Percentiles rank a stretch among this genome's conserved stretches.
Conservation (phyloP, 129 eudicot genomes). For the Pittosporum tobira region DNA sequence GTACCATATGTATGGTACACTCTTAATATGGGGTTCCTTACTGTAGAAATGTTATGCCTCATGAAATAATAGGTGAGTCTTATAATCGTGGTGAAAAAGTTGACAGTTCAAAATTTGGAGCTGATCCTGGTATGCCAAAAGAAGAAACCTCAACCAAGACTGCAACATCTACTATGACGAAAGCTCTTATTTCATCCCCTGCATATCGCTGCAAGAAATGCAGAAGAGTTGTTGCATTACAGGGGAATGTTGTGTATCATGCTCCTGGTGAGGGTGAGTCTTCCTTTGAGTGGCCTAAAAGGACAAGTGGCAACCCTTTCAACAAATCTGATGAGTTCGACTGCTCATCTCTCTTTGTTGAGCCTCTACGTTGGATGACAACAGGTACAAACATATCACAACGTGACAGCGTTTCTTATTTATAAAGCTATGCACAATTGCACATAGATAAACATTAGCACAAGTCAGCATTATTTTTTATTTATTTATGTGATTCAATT, state of each 20-base stretch:
- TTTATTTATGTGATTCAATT: background rate
- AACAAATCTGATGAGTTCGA: constrained; percentile 49
- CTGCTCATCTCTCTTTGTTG: constrained; percentile 91
- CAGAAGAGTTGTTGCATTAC: constrained; percentile 82
- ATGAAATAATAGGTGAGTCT: constrained; percentile 55
- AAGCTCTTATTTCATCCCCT: constrained; percentile 24
- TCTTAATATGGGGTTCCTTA: background rate
- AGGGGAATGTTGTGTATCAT: constrained; percentile 69
- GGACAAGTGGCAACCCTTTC: constrained; percentile 49
- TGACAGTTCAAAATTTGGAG: constrained; percentile 75
- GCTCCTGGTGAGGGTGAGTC: constrained; percentile 87
- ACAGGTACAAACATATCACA: constrained; percentile 38
- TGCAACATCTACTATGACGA: constrained; percentile 26
- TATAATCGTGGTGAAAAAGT: constrained; percentile 85
- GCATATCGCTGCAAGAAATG: constrained; percentile 91
- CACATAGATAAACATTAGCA: background rate
- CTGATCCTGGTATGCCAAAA: constrained; percentile 70
- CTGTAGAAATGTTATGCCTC: background rate
- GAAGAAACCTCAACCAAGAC: constrained; percentile 34
- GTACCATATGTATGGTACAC: background rate
- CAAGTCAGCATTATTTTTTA: background rate
- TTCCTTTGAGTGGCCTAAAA: constrained; percentile 82
- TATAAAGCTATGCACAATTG: background rate
- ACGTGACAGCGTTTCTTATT: background rate
- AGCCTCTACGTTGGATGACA: constrained; percentile 97